A percentile compares a stretch with the other conserved stretches of the same genome.
These are phyloP conservation scores for Dillenia suffruticosa DNA, from an alignment of 164 flowering plant genomes.

Conservation along the genomic window DNA sequence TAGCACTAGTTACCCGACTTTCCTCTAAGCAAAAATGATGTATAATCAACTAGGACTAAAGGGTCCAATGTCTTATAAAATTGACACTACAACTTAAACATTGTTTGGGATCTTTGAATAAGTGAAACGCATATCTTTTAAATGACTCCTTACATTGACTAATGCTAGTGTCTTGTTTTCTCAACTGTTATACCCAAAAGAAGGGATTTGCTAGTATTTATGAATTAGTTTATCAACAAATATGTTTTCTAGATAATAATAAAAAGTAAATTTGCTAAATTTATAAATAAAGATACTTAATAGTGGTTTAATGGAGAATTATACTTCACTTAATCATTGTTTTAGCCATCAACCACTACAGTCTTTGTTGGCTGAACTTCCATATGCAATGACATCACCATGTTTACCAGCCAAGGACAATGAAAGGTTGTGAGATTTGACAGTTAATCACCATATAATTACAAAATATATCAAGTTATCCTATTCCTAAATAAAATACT, in stretches of 20 bases:
- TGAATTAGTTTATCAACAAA: conserved; percentile 3
- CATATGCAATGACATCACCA: conserved; percentile 19
- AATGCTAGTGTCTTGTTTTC: conserved; percentile 18
- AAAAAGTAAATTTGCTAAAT: background rate
- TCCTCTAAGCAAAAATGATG: too few relatives aligned
- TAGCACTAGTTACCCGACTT: too few relatives aligned
- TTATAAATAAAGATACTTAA: background rate
- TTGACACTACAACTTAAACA: too few relatives aligned
- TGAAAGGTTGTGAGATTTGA: conserved; percentile 14
- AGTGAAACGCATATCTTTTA: too few relatives aligned
- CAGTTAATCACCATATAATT: conserved; percentile 10
- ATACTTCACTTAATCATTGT: conserved; percentile 16
- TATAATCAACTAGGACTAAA: background rate
- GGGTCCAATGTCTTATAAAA: conserved; percentile 6
- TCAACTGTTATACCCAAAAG: conserved; percentile 51
- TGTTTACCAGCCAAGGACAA: conserved; percentile 1
- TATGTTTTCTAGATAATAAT: background rate
- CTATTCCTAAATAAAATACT: background rate
- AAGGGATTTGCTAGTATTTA: conserved; percentile 16
- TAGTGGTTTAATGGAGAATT: conserved; percentile 4
- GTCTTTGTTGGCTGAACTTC: conserved; percentile 18
- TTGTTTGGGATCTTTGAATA: too few relatives aligned
- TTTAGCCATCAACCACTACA: conserved; percentile 26
- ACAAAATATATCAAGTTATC: conserved; percentile 2
- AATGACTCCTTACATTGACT: background rate